Conservation (phyloP, 2,329 filamentous ascomycete species). For the Setomelanomma holmii region DNA sequence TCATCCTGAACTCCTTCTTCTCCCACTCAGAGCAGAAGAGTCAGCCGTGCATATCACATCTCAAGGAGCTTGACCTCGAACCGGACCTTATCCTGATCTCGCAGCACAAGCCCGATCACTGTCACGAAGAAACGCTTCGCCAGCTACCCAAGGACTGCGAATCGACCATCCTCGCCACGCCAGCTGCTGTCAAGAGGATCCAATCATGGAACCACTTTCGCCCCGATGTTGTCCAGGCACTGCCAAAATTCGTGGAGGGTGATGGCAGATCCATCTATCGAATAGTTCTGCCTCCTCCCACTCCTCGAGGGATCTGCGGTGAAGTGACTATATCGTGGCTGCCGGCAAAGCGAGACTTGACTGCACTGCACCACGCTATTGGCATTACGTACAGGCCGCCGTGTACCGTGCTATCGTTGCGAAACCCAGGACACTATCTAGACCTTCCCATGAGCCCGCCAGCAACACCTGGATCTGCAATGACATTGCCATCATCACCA, state of each 20-base stretch:
- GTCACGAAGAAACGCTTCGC: slow-evolving; percentile 71
- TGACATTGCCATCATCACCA: slow-evolving; percentile 42
- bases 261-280: slow-evolving; percentile 52
- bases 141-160: slow-evolving; percentile 64
- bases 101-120: slow-evolving; percentile 72
- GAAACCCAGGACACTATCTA: slow-evolving; percentile 42
- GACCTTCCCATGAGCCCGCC: slow-evolving; percentile 48
- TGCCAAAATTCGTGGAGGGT: slow-evolving; percentile 53
- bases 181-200: slow-evolving; percentile 69
- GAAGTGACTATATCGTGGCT: slow-evolving; percentile 77
- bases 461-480: slow-evolving; percentile 40
- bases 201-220: slow-evolving; percentile 73
- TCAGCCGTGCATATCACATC: slow-evolving; percentile 64
- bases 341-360: slow-evolving; percentile 65
- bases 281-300: slow-evolving; percentile 63
- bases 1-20: slow-evolving; percentile 67
- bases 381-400: slow-evolving; percentile 75
- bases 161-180: slow-evolving; percentile 71
- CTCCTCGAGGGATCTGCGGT: slow-evolving; percentile 62
- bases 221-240: slow-evolving; percentile 51
- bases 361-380: slow-evolving; percentile 69
- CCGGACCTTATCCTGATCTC: slow-evolving; percentile 66
- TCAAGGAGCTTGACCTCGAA: slow-evolving; percentile 59
- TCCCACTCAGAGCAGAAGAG: slow-evolving; percentile 65
- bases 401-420: slow-evolving; percentile 44